Evolutionary conservation across 140 eudicot species (phyloP).

Genomic region (Oenanthe javanica): DNA sequence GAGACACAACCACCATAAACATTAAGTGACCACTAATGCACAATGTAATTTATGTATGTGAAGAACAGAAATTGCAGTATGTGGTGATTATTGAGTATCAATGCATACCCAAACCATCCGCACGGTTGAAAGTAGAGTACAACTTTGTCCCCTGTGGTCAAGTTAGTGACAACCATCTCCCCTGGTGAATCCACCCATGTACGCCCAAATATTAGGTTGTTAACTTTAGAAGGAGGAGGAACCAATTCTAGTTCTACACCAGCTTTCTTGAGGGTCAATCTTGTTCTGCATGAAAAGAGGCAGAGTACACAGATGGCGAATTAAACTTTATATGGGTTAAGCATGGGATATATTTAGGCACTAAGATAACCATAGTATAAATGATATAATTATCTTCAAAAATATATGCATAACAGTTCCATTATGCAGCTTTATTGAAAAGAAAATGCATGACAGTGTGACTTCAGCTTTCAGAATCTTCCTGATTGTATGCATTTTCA

Average conservation of each 20-base stretch:
- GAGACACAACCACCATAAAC: not conserved
- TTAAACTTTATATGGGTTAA: not conserved
- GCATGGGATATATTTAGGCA: not conserved
- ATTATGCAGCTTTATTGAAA: not conserved
- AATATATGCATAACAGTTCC: not conserved
- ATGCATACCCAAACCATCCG: slow-evolving; percentile 95
- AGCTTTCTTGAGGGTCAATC: slow-evolving; percentile 68
- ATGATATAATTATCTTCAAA: too few species aligned
- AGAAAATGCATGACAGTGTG: not conserved
- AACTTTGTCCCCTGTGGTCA: slow-evolving; percentile 98
- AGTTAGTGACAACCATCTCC: slow-evolving; percentile 87
- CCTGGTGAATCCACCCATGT: slow-evolving; percentile 99
- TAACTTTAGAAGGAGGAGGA: slow-evolving; percentile 93
- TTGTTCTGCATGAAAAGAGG: slow-evolving; percentile 51
- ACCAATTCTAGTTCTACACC: slow-evolving; percentile 87
- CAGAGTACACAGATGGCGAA: not conserved
- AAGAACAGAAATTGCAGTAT: not conserved
- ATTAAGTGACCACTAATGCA: not conserved
- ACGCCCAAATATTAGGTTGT: slow-evolving; percentile 91
- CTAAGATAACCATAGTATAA: too few species aligned
- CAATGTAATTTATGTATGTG: not conserved
- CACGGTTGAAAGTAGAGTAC: slow-evolving; percentile 96
- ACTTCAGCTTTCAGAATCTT: not conserved
- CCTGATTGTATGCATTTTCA: not conserved
- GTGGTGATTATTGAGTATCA: not conserved